Conservation (phyloP, 78 protist species). For the Polysphondylium violaceum region DNA sequence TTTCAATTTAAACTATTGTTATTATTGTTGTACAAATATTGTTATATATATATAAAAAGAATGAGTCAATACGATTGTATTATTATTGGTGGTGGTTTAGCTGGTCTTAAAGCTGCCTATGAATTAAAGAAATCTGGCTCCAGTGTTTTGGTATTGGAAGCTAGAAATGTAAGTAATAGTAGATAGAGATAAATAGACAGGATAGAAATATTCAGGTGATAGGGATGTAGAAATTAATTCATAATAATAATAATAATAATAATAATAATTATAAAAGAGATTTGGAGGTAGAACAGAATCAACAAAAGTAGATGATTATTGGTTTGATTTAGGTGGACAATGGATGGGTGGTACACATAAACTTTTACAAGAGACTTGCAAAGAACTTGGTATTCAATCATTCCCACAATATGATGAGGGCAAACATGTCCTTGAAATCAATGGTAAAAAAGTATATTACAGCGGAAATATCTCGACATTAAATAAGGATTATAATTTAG, state of each 20-base stretch:
- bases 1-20: no score
- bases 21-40: no score
- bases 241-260: neutral
- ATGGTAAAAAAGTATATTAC: slow-evolving; percentile 44
- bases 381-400: slow-evolving; percentile 45
- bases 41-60: neutral
- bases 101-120: slow-evolving; percentile 61
- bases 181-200: neutral
- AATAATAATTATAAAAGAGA: slow-evolving; percentile 27
- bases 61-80: slow-evolving; percentile 56
- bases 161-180: slow-evolving; percentile 54
- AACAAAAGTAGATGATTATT: slow-evolving; percentile 62
- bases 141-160: slow-evolving; percentile 40
- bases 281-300: slow-evolving; percentile 81
- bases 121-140: slow-evolving; percentile 28
- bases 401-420: slow-evolving; percentile 79
- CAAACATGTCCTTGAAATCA: slow-evolving; percentile 63
- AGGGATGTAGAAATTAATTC: no score
- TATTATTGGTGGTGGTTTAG: slow-evolving; percentile 77
- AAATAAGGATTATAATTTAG: slow-evolving; percentile 54
- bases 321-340: slow-evolving; percentile 81
- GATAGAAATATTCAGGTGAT: neutral
- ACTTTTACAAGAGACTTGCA: slow-evolving; percentile 15
- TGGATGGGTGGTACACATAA: slow-evolving; percentile 82
- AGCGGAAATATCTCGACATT: slow-evolving; percentile 50